Evolutionary conservation across 2,329 filamentous ascomycete genomes (phyloP).

Genomic region (Xylaria sp.): DNA sequence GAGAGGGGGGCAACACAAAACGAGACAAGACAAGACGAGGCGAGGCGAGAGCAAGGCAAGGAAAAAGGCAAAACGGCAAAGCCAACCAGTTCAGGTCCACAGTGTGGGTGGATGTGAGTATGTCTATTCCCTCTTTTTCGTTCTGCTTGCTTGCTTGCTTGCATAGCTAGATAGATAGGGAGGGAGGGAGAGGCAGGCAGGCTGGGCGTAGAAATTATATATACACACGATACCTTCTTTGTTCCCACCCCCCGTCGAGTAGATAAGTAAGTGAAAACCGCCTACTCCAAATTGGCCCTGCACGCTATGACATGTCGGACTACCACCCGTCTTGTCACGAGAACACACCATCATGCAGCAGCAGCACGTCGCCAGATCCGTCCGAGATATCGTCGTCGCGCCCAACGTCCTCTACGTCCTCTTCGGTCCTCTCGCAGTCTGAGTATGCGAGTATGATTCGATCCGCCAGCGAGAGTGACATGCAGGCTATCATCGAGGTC

Average conservation of each 20-base stretch:
- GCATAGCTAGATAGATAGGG: constrained; percentile 4
- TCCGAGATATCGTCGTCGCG: neutral
- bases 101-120: too few relatives aligned
- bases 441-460: constrained; percentile 13
- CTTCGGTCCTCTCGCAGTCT: neutral
- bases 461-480: constrained; percentile 17
- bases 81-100: too few relatives aligned
- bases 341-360: constrained; percentile 13
- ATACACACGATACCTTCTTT: too few relatives aligned
- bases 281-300: constrained; percentile 20
- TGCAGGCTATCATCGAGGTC: constrained; percentile 24
- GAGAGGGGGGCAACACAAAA: neutral
- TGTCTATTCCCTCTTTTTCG: too few relatives aligned
- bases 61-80: too few relatives aligned
- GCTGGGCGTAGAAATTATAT: too few relatives aligned
- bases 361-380: constrained; percentile 11
- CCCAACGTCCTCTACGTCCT: too few relatives aligned
- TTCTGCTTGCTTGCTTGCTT: constrained; percentile 15
- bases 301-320: constrained; percentile 22
- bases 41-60: too few relatives aligned
- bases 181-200: too few relatives aligned
- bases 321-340: neutral
- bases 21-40: too few relatives aligned
- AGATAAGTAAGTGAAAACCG: neutral
- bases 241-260: neutral